Evolutionary conservation across 305 asterid genomes (phyloP), one percentile per base, ranked within the genome.

Genomic region (Lippia alba): DNA sequence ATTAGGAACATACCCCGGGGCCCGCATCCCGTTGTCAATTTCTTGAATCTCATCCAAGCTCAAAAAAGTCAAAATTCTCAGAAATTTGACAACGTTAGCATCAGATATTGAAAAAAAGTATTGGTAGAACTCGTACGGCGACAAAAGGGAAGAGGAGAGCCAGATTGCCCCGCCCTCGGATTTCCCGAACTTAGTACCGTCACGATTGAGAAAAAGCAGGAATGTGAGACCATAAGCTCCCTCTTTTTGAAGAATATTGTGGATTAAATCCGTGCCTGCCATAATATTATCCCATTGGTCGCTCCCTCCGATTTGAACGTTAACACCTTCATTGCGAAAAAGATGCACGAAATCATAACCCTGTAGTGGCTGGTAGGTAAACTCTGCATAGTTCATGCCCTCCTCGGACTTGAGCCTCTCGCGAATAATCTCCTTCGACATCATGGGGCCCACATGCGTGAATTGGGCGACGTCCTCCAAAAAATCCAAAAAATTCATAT

Each of bases 261-360:
- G 91, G 63, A 91, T 91, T 15, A 93, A 96, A 16, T 93, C 98
- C 0, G 98, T 94, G 41, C 98, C 98, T 0, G 94, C 92, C 1
- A 96, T 94, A 53, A 94, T 88, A 72, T 94, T 94, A 19, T 97
- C 99, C 96, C 97, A 91, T 66, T 93, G 98, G 78, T 91, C 97
- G 59, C 94, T 87, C 36, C 98, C 98, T 3, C 97, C 98, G 54
- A 91, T 81, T 77, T 93, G 98, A 49, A 93, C 96, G 49, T 79
- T 89, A 45, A 91, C 90, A 40, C 89, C 91, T 60, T 91, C 79
- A 9, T 77, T 66, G 5, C 80, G 80, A 61, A 81, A 91, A 56
- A 93, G 91, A 62, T 70, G 86, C 6, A 89, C 80, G 57, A 91
- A 91, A 77, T 93, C 98, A 67, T 87, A 89, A 30, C 92, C 98